phyloP scores from a whole-genome alignment of 768 basidiomycete species.

The Trametes sanguinea region DNA sequence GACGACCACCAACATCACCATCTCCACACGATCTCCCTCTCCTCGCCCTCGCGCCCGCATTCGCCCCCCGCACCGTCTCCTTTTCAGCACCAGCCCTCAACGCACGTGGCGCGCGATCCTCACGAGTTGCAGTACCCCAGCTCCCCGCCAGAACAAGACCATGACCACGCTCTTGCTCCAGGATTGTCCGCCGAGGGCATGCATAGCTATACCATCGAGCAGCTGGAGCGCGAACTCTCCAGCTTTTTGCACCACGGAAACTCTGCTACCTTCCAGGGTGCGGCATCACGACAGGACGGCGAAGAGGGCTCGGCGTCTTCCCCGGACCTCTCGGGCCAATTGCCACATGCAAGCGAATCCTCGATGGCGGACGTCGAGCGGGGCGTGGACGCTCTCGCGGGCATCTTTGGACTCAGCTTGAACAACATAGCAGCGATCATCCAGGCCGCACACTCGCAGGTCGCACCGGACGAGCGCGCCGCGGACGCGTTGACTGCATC shows the following conservation, averaged over 20 bases:
- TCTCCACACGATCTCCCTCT: conserved; percentile 28
- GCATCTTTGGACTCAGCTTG: conserved; percentile 44
- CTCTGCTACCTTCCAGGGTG: conserved; percentile 47
- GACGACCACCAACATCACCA: conserved; percentile 47
- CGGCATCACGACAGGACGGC: conserved; percentile 7
- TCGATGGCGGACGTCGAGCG: conserved; percentile 11
- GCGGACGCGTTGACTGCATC: conserved; percentile 42
- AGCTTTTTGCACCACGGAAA: conserved; percentile 69
- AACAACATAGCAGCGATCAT: conserved; percentile 76
- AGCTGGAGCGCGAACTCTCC: conserved; percentile 78
- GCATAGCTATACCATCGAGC: conserved; percentile 54
- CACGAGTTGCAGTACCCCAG: conserved; percentile 38
- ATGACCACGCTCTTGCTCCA: conserved; percentile 39
- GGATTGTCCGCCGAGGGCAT: conserved; percentile 24
- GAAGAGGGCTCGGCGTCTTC: conserved; percentile 54
- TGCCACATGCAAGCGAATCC: conserved; percentile 5
- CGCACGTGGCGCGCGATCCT: conserved; percentile 31
- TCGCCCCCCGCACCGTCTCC: conserved; percentile 25
- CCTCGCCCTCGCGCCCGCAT: conserved; percentile 20
- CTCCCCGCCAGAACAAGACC: conserved; percentile 39
- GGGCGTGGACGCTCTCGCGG: conserved; percentile 32
- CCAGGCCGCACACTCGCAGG: conserved; percentile 73
- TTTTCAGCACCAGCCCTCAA: conserved; percentile 20
- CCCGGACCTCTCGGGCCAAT: conserved; percentile 35
- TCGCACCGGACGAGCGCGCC: conserved; percentile 48